phyloP scores from a whole-genome alignment of 106 monocot genomes.

The Platanthera guangdongensis region DNA sequence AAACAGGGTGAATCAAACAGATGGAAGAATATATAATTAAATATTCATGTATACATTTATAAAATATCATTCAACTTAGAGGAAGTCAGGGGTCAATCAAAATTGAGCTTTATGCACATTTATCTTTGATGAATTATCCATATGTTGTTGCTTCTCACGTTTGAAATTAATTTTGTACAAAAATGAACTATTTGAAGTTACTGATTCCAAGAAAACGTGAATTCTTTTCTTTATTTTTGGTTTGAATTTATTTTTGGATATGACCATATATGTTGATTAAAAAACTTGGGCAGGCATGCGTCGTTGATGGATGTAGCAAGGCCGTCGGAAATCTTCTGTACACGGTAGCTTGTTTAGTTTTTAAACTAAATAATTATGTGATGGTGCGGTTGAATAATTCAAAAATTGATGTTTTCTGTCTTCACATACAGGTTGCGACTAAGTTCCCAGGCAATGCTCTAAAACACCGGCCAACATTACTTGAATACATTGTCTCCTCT shows the following conservation, averaged over 20 bases:
- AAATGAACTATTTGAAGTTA: neutral
- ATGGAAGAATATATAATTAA: no score
- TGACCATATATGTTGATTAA: neutral
- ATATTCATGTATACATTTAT: no score
- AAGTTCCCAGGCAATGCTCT: conserved; percentile 79
- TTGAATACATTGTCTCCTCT: conserved; percentile 52
- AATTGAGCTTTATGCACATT: no score
- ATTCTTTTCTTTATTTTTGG: neutral
- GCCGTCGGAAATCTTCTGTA: conserved; percentile 81
- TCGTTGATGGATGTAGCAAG: conserved; percentile 62
- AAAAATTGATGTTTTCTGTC: neutral
- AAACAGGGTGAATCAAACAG: no score
- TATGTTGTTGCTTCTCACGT: neutral
- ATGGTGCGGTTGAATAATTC: neutral
- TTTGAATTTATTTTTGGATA: neutral
- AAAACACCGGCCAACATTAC: conserved; percentile 60
- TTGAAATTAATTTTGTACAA: neutral
- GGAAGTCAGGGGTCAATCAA: no score
- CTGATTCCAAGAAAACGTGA: neutral
- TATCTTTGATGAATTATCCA: no score
- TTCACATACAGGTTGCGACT: conserved; percentile 54
- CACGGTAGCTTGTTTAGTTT: conserved; percentile 31
- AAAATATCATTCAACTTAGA: no score
- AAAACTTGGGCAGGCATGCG: conserved; percentile 40
- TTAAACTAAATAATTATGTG: neutral